These are phyloP conservation scores for Amborella trichopoda DNA, from an alignment of 164 flowering plant species.

Conservation along the genomic window DNA sequence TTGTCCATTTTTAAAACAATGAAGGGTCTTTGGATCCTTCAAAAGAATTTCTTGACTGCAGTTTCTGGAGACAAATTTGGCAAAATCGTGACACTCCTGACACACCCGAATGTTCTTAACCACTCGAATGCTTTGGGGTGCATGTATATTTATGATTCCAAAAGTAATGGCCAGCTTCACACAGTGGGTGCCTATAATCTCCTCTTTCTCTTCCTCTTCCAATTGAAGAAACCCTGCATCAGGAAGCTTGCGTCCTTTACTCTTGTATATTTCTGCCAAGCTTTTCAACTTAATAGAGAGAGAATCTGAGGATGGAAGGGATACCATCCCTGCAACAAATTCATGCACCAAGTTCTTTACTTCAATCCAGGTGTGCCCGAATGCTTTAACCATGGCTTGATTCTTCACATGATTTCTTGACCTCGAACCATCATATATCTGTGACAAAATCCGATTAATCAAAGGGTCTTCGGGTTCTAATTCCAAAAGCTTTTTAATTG, in stretches of 20 bases:
- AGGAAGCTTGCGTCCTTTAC: background rate
- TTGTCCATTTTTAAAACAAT: conserved; percentile 17
- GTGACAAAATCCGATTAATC: conserved; percentile 5
- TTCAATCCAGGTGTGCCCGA: conserved; percentile 11
- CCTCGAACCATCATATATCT: conserved; percentile 12
- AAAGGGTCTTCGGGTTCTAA: conserved; percentile 9
- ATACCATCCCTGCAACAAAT: conserved; percentile 11
- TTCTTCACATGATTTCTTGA: conserved; percentile 9
- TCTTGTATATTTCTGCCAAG: conserved; percentile 5
- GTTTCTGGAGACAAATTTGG: conserved; percentile 11
- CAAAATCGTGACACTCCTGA: conserved; percentile 11
- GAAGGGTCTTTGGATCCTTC: conserved; percentile 15
- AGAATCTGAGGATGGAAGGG: conserved; percentile 4
- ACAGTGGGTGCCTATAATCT: conserved; percentile 15
- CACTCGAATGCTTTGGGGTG: conserved; percentile 10
- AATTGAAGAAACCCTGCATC: conserved; percentile 7
- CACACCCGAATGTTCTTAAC: conserved; percentile 18
- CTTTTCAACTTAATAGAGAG: conserved; percentile 7
- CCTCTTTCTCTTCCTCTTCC: conserved; percentile 21
- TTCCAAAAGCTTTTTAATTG: conserved; percentile 15
- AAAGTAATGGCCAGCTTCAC: conserved; percentile 22
- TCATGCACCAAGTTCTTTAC: conserved; percentile 11
- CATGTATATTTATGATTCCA: conserved; percentile 10
- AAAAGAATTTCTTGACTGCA: conserved; percentile 13
- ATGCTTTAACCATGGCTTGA: background rate